Percentiles rank a stretch among this genome's conserved stretches.
phyloP scores from a whole-genome alignment of 768 basidiomycete genomes.

The Hirschioporus abietinus region DNA sequence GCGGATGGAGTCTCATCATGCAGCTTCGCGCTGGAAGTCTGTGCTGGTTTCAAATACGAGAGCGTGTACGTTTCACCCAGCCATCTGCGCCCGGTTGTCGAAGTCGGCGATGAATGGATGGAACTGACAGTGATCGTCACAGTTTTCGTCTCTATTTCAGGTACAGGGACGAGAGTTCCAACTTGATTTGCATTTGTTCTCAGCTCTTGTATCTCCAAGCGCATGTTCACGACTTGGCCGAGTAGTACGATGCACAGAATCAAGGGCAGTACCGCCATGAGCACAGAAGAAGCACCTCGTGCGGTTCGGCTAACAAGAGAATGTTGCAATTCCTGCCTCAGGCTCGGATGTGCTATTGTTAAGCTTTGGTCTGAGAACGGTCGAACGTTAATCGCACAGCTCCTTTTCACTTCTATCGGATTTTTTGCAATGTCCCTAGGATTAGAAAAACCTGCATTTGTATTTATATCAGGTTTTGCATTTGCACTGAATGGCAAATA shows the following conservation, averaged over 20 bases:
- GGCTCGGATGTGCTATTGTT: background rate
- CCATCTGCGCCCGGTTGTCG: background rate
- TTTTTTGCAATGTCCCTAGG: conserved; percentile 36
- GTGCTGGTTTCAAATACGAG: background rate
- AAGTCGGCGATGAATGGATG: background rate
- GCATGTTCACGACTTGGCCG: background rate
- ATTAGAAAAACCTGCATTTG: conserved; percentile 22
- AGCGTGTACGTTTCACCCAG: conserved; percentile 1
- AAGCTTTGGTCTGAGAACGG: conserved; percentile 4
- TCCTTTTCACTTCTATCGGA: conserved; percentile 32
- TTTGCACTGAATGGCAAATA: conserved; percentile 7
- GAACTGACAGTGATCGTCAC: background rate
- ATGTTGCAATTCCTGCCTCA: background rate
- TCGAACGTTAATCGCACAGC: conserved; percentile 43
- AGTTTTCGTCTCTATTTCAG: background rate
- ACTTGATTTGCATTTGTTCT: background rate
- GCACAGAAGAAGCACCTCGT: background rate
- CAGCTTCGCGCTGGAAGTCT: background rate
- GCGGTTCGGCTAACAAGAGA: background rate
- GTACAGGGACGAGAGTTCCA: background rate
- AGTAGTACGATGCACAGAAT: background rate
- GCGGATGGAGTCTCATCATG: background rate
- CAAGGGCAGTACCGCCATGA: background rate
- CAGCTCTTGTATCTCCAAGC: background rate
- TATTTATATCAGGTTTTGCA: conserved; percentile 3